A percentile compares a stretch with the other conserved stretches of the same genome.
Conservation (phyloP, 192 early-diverging fungal genomes). For the Coemansia sp. region DNA sequence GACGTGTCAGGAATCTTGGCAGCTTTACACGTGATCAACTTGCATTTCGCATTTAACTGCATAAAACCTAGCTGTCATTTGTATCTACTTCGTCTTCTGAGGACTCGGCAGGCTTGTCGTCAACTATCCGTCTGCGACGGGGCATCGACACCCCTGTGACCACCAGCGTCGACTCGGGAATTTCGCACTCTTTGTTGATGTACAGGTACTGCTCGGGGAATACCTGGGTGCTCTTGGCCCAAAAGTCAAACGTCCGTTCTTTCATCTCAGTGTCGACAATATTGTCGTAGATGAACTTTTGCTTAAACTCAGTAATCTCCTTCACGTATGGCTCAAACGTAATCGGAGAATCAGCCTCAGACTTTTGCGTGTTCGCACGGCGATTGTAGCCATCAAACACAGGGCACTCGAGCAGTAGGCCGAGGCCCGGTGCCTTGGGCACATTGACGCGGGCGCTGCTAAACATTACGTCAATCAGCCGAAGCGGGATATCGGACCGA, state of each 20-base stretch:
- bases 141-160: slow-evolving; percentile 21
- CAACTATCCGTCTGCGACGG: neutral
- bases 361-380: slow-evolving; percentile 17
- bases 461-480: slow-evolving; percentile 69
- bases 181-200: slow-evolving; percentile 47
- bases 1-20: neutral
- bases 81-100: slow-evolving; percentile 35
- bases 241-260: slow-evolving; percentile 58
- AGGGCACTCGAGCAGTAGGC: slow-evolving; percentile 82
- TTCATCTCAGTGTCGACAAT: slow-evolving; percentile 75
- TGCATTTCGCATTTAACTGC: neutral
- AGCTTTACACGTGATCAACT: slow-evolving; percentile 3
- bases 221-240: slow-evolving; percentile 48
- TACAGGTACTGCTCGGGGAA: slow-evolving; percentile 51
- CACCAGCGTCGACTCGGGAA: slow-evolving; percentile 50
- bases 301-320: slow-evolving; percentile 82
- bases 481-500: slow-evolving; percentile 67
- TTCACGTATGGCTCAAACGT: slow-evolving; percentile 63
- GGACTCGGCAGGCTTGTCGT: slow-evolving; percentile 14
- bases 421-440: slow-evolving; percentile 93
- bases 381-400: slow-evolving; percentile 71
- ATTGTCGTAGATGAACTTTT: slow-evolving; percentile 81
- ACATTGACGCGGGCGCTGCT: slow-evolving; percentile 78
- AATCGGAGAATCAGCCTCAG: slow-evolving; percentile 44
- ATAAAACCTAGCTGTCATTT: slow-evolving; percentile 25